Conservation (phyloP, 192 early-diverging fungal species). For the Coemansia reversa region DNA sequence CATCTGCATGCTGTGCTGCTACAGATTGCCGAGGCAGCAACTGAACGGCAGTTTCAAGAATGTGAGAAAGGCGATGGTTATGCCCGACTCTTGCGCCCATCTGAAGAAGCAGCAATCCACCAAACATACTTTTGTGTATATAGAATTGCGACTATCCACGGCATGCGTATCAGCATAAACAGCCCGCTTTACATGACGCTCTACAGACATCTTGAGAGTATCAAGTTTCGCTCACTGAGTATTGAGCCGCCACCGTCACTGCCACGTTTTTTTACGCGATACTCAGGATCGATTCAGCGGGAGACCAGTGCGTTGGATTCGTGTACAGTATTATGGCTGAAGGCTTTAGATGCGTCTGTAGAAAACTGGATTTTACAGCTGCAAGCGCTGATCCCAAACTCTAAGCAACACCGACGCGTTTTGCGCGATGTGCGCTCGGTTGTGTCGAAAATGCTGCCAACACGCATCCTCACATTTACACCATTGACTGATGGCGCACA, state of each 20-base stretch:
- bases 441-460: slow-evolving; percentile 53
- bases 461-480: slow-evolving; percentile 46
- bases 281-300: slow-evolving; percentile 15
- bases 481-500: slow-evolving; percentile 11
- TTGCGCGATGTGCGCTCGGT: slow-evolving; percentile 34
- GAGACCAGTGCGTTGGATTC: slow-evolving; percentile 24
- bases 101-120: slow-evolving; percentile 30
- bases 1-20: slow-evolving; percentile 17
- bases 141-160: slow-evolving; percentile 18
- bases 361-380: slow-evolving; percentile 25
- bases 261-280: slow-evolving; percentile 53
- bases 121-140: slow-evolving; percentile 37
- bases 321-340: slow-evolving; percentile 45
- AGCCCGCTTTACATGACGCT: slow-evolving; percentile 35
- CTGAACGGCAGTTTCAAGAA: slow-evolving; percentile 16
- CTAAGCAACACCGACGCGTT: slow-evolving; percentile 16
- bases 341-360: slow-evolving; percentile 27
- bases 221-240: slow-evolving; percentile 33
- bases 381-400: neutral
- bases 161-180: slow-evolving; percentile 4
- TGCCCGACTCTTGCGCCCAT: slow-evolving; percentile 4
- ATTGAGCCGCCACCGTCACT: slow-evolving; percentile 52
- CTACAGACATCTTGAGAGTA: slow-evolving; percentile 37
- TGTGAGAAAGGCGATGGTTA: slow-evolving; percentile 1
- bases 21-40: slow-evolving; percentile 22